phyloP scores from a whole-genome alignment of 148 eudicot species.

The Tetragonia tetragonoides region DNA sequence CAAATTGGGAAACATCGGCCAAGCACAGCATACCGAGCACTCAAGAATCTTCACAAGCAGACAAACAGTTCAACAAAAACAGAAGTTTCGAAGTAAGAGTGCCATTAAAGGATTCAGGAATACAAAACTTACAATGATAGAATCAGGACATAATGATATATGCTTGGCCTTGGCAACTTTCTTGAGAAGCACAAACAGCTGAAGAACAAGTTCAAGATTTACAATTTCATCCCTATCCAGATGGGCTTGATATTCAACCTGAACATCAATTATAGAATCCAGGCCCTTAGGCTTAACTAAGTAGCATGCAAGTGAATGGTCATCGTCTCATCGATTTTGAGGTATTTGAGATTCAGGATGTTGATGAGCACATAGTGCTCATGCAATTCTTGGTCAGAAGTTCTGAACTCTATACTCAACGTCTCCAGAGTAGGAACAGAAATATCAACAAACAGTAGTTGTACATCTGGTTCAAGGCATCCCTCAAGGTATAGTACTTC shows the following conservation, averaged over 20 bases:
- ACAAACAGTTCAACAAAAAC: background rate
- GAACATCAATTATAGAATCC: background rate
- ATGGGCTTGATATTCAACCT: background rate
- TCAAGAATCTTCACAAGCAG: too few relatives aligned
- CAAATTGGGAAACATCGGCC: too few relatives aligned
- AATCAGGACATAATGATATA: too few relatives aligned
- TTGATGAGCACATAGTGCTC: background rate
- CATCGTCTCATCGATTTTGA: background rate
- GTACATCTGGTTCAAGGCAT: background rate
- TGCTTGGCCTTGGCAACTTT: background rate
- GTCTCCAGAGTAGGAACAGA: constrained; percentile 4
- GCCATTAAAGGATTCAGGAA: background rate
- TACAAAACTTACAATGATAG: background rate
- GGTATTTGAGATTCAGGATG: background rate
- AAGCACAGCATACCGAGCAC: too few relatives aligned
- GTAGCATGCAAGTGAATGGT: background rate
- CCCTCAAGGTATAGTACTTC: background rate
- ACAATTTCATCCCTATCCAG: background rate
- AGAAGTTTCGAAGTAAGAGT: background rate
- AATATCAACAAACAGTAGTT: background rate
- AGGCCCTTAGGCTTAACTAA: background rate
- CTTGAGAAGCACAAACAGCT: background rate
- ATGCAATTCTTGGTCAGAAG: background rate
- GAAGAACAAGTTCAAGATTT: background rate
- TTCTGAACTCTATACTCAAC: background rate